Conservation (phyloP, 495 filamentous ascomycete genomes). For the Aspergillus nidulans region DNA sequence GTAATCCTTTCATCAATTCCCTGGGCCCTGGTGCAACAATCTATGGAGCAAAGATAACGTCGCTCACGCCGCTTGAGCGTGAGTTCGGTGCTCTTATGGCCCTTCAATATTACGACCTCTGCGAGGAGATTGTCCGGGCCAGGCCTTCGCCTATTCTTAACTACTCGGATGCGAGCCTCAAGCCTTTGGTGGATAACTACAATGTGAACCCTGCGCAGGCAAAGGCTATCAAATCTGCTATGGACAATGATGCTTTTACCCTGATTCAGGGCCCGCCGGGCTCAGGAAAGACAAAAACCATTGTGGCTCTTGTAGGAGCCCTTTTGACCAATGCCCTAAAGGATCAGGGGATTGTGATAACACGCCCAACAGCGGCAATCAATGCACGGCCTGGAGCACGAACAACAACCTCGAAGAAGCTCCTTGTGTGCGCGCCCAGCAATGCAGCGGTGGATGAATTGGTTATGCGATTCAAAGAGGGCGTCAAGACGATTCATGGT, state of each 20-base stretch:
- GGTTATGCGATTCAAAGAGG: conserved; percentile 86
- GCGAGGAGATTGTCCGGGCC: conserved; percentile 81
- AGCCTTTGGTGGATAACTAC: conserved; percentile 66
- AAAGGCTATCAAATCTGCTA: conserved; percentile 84
- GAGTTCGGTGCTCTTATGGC: conserved; percentile 89
- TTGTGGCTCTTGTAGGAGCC: conserved; percentile 90
- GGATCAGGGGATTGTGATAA: conserved; percentile 46
- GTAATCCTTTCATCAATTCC: conserved; percentile 47
- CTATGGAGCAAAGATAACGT: conserved; percentile 73
- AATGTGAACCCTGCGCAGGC: conserved; percentile 84
- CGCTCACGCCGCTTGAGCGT: conserved; percentile 86
- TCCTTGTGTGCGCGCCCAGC: conserved; percentile 92
- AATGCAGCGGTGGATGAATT: conserved; percentile 97
- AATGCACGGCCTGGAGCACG: conserved; percentile 18
- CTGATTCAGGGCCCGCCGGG: conserved; percentile 94
- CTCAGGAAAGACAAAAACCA: conserved; percentile 97
- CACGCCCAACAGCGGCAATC: conserved; percentile 38
- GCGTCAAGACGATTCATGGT: conserved; percentile 75
- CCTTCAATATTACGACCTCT: conserved; percentile 91
- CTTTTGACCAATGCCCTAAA: conserved; percentile 62
- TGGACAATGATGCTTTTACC: conserved; percentile 93
- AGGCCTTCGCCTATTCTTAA: conserved; percentile 82
- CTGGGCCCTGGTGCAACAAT: conserved; percentile 59
- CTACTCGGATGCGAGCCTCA: conserved; percentile 67
- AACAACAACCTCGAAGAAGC: conserved; percentile 63